Percentiles rank a stretch among this genome's conserved stretches.
Evolutionary conservation across 75 land plant species (phyloP).

Genomic region (Ceratopteris richardii): DNA sequence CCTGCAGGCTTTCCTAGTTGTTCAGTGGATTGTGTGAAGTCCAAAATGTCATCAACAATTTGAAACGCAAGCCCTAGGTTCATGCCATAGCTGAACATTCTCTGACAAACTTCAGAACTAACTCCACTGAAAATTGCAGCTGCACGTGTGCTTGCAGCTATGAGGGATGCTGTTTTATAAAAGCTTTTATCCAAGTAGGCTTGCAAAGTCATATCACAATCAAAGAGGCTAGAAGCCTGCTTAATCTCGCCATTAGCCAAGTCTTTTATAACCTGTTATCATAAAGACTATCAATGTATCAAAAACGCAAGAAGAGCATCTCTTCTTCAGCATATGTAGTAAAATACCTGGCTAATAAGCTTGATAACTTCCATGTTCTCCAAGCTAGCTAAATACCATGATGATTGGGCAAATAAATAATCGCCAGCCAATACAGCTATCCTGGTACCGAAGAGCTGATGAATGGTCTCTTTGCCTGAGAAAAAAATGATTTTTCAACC

Average conservation of each 20-base stretch:
- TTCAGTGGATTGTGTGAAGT: constrained; percentile 91
- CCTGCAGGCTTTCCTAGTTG: constrained; percentile 96
- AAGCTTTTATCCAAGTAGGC: constrained; percentile 88
- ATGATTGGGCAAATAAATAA: constrained; percentile 99
- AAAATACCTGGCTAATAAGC: constrained; percentile 86
- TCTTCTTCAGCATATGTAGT: too few species aligned
- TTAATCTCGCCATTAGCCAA: constrained; percentile 98
- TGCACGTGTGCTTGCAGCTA: constrained; percentile 87
- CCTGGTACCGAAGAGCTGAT: constrained; percentile 80
- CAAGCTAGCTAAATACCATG: constrained; percentile 96
- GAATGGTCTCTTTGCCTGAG: constrained; percentile 87
- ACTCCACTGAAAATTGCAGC: constrained; percentile 93
- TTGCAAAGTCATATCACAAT: constrained; percentile 73
- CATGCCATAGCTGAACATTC: constrained; percentile 86
- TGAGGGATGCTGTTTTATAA: constrained; percentile 92
- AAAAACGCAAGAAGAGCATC: too few species aligned
- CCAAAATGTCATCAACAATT: constrained; percentile 91
- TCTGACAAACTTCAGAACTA: constrained; percentile 27
- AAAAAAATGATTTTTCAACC: not conserved
- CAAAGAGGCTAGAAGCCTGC: constrained; percentile 90
- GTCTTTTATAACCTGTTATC: constrained; percentile 85
- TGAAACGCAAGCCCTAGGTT: constrained; percentile 93
- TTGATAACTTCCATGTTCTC: constrained; percentile 97
- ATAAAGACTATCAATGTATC: too few species aligned
- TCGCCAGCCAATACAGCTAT: constrained; percentile 97